Conservation (phyloP, 441 rosid genomes). For the Melastoma candidum region DNA sequence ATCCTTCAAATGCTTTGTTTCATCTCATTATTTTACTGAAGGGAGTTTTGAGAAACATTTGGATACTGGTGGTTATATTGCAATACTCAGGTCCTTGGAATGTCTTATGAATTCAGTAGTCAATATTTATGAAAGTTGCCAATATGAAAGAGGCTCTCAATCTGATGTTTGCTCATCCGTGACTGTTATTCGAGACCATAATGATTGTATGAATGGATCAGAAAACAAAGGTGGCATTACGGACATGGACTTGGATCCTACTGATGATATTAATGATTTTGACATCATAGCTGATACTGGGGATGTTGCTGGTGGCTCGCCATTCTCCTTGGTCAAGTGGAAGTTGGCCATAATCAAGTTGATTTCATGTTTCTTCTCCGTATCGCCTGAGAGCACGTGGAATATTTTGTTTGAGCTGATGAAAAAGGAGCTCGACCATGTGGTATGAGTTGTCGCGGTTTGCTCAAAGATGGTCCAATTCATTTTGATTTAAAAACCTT, state of each 20-base stretch:
- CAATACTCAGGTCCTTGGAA: conserved; percentile 47
- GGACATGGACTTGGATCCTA: conserved; percentile 81
- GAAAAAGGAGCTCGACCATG: conserved; percentile 53
- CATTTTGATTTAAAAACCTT: not conserved
- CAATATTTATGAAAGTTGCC: conserved; percentile 44
- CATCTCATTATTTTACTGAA: conserved; percentile 45
- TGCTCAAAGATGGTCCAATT: conserved; percentile 7
- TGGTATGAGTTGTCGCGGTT: conserved; percentile 38
- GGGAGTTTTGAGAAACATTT: conserved; percentile 30
- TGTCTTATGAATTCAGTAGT: conserved; percentile 55
- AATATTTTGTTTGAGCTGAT: conserved; percentile 55
- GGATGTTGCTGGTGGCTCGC: conserved; percentile 28
- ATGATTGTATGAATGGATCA: conserved; percentile 16
- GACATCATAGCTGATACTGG: conserved; percentile 47
- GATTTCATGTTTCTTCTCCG: conserved; percentile 59
- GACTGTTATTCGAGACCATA: conserved; percentile 29
- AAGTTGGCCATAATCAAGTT: conserved; percentile 77
- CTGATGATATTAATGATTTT: conserved; percentile 51
- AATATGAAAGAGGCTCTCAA: conserved; percentile 28
- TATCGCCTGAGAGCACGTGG: conserved; percentile 51
- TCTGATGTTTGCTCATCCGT: conserved; percentile 32
- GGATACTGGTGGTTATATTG: conserved; percentile 29
- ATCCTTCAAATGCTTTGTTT: conserved; percentile 61
- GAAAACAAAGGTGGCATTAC: conserved; percentile 43
- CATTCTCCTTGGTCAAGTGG: conserved; percentile 54